Conservation (phyloP, 768 basidiomycete genomes). For the Phallus indusiatus region DNA sequence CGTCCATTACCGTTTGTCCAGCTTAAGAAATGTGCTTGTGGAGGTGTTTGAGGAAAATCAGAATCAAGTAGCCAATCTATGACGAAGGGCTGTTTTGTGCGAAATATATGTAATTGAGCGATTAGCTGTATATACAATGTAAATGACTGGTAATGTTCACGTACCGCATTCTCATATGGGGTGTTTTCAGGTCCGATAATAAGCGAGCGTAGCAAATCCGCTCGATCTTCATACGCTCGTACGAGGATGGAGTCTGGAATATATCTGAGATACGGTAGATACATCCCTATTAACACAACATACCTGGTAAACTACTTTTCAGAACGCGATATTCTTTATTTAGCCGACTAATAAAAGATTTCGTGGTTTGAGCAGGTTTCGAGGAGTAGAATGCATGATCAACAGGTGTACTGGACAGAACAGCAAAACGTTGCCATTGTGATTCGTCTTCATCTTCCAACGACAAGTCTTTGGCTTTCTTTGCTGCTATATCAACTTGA, state of each 20-base stretch:
- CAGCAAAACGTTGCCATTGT: slow-evolving; percentile 73
- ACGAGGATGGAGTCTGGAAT: slow-evolving; percentile 48
- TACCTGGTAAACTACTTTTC: slow-evolving; percentile 74
- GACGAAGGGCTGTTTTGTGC: slow-evolving; percentile 54
- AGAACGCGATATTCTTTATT: slow-evolving; percentile 78
- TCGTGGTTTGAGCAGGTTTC: slow-evolving; percentile 53
- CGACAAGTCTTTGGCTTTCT: slow-evolving; percentile 1
- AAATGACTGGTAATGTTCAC: not conserved
- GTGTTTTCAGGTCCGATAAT: slow-evolving; percentile 93
- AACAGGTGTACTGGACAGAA: slow-evolving; percentile 61
- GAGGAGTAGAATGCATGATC: slow-evolving; percentile 78
- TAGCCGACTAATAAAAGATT: slow-evolving; percentile 66
- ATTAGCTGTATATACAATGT: no score
- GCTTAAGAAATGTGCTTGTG: slow-evolving; percentile 81
- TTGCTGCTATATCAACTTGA: slow-evolving; percentile 6
- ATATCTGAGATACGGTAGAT: no score
- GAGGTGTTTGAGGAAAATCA: slow-evolving; percentile 75
- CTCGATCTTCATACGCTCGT: slow-evolving; percentile 81
- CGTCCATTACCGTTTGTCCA: slow-evolving; percentile 94
- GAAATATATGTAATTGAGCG: not conserved
- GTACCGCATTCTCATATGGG: slow-evolving; percentile 79
- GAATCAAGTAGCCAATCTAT: slow-evolving; percentile 90
- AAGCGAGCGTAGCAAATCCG: slow-evolving; percentile 76
- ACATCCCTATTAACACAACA: slow-evolving; percentile 13
- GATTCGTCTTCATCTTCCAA: slow-evolving; percentile 26